Evolutionary conservation across 2,329 filamentous ascomycete genomes (phyloP).

Genomic region (Coniochaeta sp.): DNA sequence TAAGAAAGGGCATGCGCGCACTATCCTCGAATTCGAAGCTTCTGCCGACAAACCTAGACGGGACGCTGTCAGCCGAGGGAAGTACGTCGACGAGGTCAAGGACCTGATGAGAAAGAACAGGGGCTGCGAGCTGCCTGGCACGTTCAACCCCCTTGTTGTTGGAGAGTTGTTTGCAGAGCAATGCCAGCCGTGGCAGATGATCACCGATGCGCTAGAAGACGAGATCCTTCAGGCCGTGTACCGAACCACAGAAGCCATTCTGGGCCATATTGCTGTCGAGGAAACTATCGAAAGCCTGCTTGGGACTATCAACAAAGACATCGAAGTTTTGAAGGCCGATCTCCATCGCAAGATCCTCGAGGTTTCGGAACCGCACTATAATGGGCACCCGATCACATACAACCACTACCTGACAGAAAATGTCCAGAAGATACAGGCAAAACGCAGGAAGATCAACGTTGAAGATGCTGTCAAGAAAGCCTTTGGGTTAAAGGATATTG

Average conservation of each 20-base stretch:
- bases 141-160: conserved; percentile 26
- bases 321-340: conserved; percentile 11
- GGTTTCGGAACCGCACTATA: conserved; percentile 17
- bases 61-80: background rate
- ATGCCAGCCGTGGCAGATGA: conserved; percentile 19
- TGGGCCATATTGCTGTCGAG: conserved; percentile 13
- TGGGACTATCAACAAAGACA: conserved; percentile 11
- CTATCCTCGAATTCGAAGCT: conserved; percentile 14
- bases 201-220: conserved; percentile 11
- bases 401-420: conserved; percentile 27
- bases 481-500: background rate
- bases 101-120: conserved; percentile 16
- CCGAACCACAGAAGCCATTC: conserved; percentile 7
- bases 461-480: background rate
- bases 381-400: conserved; percentile 30
- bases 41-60: background rate
- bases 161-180: conserved; percentile 24
- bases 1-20: conserved; percentile 29
- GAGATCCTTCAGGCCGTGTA: conserved; percentile 13
- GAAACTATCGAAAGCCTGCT: conserved; percentile 15
- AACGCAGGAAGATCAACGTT: conserved; percentile 2
- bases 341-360: conserved; percentile 17
- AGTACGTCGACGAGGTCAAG: conserved; percentile 16
- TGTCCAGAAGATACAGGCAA: conserved; percentile 20
- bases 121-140: conserved; percentile 27